Conservation (phyloP, 129 eudicot species). For the Tagetes erecta region DNA sequence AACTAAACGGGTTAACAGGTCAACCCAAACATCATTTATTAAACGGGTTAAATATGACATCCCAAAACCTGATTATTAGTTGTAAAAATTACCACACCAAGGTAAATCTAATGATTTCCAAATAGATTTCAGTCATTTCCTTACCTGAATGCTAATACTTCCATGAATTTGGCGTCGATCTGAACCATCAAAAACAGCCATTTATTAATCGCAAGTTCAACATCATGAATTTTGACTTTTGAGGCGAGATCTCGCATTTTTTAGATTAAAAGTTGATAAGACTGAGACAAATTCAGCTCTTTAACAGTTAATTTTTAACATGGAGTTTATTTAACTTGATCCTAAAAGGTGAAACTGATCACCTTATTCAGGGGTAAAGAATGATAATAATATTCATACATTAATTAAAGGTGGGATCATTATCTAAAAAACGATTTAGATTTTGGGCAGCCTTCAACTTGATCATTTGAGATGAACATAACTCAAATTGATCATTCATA, state of each 20-base stretch:
- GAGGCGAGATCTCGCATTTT: background rate
- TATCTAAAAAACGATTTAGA: background rate
- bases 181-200: conserved; percentile 40
- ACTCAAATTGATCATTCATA: background rate
- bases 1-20: background rate
- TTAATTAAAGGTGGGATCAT: background rate
- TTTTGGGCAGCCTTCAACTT: too few species aligned
- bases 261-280: background rate
- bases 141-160: conserved; percentile 81
- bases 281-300: background rate
- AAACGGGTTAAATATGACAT: background rate
- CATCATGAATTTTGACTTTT: background rate
- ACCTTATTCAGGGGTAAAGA: background rate
- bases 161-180: conserved; percentile 67
- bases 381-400: background rate
- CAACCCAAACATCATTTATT: background rate
- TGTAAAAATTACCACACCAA: too few species aligned
- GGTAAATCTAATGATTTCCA: background rate
- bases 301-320: background rate
- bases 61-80: background rate
- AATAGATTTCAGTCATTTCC: conserved; percentile 17
- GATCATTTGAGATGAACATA: background rate
- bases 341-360: background rate
- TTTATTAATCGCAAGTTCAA: background rate
- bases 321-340: background rate